Conservation (phyloP, 352 stramenopile species). For the Thraustochytrium aureum region DNA sequence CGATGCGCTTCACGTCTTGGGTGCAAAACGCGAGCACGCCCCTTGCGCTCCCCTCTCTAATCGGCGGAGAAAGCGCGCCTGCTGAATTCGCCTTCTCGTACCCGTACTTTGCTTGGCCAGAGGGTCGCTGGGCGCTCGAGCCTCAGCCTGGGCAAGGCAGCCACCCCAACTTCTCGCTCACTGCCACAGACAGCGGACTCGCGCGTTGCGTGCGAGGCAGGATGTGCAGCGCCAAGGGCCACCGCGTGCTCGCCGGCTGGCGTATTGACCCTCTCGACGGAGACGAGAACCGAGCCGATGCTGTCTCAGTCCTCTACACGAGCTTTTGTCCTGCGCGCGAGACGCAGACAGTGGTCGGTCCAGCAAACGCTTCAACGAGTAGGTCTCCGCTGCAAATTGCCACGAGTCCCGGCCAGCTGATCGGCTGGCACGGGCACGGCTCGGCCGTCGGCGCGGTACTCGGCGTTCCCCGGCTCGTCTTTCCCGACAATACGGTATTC, state of each 20-base stretch:
- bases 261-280: not conserved
- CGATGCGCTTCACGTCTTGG: not conserved
- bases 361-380: not conserved
- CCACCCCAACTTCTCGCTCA: not conserved
- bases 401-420: not conserved
- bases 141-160: conserved; percentile 20
- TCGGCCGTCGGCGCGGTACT: not conserved
- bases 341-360: not conserved
- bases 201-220: not conserved
- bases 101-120: conserved; percentile 53
- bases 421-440: not conserved
- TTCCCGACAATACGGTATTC: not conserved
- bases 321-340: not conserved
- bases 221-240: not conserved
- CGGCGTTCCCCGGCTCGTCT: conserved; percentile 1
- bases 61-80: no score
- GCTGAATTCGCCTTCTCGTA: conserved; percentile 33
- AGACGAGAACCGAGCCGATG: not conserved
- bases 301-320: not conserved
- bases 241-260: not conserved
- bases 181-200: not conserved
- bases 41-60: not conserved
- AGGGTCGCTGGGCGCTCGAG: conserved; percentile 27
- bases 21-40: not conserved
- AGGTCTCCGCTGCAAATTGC: conserved; percentile 8